phyloP scores from a whole-genome alignment of 331 rosid genomes.

The Saraca asoca region DNA sequence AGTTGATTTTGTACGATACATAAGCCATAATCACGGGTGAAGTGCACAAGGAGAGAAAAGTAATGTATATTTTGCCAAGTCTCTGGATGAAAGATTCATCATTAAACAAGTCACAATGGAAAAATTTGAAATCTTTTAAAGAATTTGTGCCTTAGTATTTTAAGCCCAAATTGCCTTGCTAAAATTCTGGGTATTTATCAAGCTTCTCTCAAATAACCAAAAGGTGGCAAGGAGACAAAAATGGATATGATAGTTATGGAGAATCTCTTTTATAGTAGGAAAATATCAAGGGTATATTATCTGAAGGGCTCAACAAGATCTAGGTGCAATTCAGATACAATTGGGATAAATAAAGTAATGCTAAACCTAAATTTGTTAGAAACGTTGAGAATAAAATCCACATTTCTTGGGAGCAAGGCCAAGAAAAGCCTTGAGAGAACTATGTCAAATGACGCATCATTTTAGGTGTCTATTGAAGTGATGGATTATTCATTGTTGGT shows the following conservation, averaged over 20 bases:
- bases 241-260: slow-evolving; percentile 97
- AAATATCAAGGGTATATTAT: slow-evolving; percentile 85
- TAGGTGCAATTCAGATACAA: slow-evolving; percentile 84
- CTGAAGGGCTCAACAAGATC: slow-evolving; percentile 95
- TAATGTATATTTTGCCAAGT: slow-evolving; percentile 92
- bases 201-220: slow-evolving; percentile 76
- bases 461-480: no score
- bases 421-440: no score
- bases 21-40: slow-evolving; percentile 89
- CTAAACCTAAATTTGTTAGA: no score
- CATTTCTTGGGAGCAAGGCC: no score
- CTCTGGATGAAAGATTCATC: no score
- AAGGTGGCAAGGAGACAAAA: slow-evolving; percentile 92
- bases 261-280: no score
- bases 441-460: no score
- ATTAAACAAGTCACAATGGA: slow-evolving; percentile 92
- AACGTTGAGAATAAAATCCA: no score
- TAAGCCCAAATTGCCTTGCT: slow-evolving; percentile 92
- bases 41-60: slow-evolving; percentile 99
- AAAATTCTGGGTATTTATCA: slow-evolving; percentile 89
- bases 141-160: slow-evolving; percentile 88
- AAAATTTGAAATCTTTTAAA: slow-evolving; percentile 88
- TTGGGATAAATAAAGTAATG: no score
- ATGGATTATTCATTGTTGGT: no score
- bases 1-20: slow-evolving; percentile 79